Evolutionary conservation across 2,329 filamentous ascomycete species (phyloP).

Genomic region (Phaeosphaeria sp.): DNA sequence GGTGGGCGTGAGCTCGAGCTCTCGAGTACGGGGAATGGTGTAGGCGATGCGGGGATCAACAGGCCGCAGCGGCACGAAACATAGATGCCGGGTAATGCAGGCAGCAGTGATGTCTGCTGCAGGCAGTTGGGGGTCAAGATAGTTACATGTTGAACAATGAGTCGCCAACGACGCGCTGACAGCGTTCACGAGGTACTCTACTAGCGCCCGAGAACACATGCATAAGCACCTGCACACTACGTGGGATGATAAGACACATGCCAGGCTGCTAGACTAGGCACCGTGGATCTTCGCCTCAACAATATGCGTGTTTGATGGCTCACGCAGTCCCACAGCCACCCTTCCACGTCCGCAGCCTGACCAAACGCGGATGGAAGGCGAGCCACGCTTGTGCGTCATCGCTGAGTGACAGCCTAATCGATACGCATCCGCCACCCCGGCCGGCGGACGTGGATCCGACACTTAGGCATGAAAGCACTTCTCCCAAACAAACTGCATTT

Average conservation of each 20-base stretch:
- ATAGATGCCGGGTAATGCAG: conserved; percentile 5
- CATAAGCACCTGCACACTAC: conserved; percentile 8
- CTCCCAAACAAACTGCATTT: conserved; percentile 13
- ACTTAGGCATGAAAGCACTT: neutral
- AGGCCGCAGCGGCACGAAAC: conserved; percentile 6
- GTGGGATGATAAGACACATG: conserved; percentile 17
- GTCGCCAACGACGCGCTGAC: conserved; percentile 39
- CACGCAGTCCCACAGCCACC: neutral
- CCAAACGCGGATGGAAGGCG: neutral
- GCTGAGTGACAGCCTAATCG: neutral
- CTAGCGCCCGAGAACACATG: conserved; percentile 20
- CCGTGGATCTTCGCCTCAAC: conserved; percentile 2
- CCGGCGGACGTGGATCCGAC: neutral
- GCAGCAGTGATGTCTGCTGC: conserved; percentile 32
- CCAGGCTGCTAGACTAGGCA: conserved; percentile 10
- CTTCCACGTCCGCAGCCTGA: neutral
- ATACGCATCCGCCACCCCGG: neutral
- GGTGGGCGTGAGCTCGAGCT: neutral
- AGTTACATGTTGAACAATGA: conserved; percentile 43
- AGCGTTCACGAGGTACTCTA: conserved; percentile 20
- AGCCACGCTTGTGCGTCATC: conserved; percentile 6
- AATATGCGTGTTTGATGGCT: neutral
- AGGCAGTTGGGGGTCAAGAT: conserved; percentile 32
- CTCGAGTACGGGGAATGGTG: conserved; percentile 8
- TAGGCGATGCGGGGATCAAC: conserved; percentile 21